phyloP scores from a whole-genome alignment of 106 monocot species.

The Allium cepa region DNA sequence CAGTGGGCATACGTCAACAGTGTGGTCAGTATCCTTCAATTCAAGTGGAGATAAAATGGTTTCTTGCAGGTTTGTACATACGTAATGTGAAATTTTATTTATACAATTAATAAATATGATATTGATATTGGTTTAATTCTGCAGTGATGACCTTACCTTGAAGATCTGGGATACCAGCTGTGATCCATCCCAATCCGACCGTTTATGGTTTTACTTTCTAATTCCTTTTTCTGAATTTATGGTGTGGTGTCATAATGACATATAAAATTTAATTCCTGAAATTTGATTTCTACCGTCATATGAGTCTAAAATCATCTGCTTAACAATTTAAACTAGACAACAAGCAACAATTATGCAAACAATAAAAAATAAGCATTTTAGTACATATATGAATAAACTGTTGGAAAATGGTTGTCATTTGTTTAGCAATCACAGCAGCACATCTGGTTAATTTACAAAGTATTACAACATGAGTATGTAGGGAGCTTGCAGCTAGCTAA shows the following conservation, averaged over 20 bases:
- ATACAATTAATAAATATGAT: neutral
- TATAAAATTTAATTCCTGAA: neutral
- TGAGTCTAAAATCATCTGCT: too few relatives aligned
- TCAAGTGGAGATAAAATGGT: constrained; percentile 72
- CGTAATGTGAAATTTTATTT: neutral
- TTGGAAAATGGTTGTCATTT: too few relatives aligned
- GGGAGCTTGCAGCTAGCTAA: too few relatives aligned
- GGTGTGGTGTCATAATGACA: neutral
- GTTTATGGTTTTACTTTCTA: constrained; percentile 1
- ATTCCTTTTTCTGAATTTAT: neutral
- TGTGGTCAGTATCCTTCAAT: constrained; percentile 82
- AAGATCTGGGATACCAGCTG: constrained; percentile 78
- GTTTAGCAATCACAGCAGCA: too few relatives aligned
- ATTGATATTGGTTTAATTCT: constrained; percentile 16
- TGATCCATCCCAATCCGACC: constrained; percentile 24
- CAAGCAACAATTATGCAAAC: too few relatives aligned
- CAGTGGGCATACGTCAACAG: constrained; percentile 95
- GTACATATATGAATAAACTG: too few relatives aligned
- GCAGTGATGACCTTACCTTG: constrained; percentile 87
- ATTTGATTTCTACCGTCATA: too few relatives aligned
- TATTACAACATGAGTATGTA: too few relatives aligned
- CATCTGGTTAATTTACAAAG: too few relatives aligned
- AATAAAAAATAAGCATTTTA: too few relatives aligned
- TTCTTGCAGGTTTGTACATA: constrained; percentile 66
- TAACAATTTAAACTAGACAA: too few relatives aligned